These are phyloP conservation scores for Begonia loranthoides DNA, from an alignment of 306 rosid genomes.

Conservation along the genomic window DNA sequence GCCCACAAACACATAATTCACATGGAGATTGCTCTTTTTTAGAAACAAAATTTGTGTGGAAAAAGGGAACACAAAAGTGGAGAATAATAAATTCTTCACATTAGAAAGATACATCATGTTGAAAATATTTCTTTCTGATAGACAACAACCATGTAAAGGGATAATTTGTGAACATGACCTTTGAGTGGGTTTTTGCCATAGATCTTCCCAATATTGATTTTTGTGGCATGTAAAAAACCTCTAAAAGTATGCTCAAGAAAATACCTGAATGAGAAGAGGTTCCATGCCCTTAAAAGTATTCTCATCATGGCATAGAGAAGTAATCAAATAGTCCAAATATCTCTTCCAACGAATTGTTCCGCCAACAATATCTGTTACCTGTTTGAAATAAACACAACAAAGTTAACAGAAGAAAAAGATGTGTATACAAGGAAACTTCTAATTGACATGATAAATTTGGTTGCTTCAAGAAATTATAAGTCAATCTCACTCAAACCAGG, in stretches of 20 bases:
- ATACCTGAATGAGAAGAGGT: constrained; percentile 81
- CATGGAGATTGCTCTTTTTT: too few species aligned
- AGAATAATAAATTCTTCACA: too few species aligned
- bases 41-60: too few species aligned
- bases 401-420: not conserved
- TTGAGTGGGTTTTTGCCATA: too few species aligned
- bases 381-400: constrained; percentile 1
- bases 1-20: too few species aligned
- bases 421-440: constrained; percentile 1
- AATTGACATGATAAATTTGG: not conserved
- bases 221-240: too few species aligned
- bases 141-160: too few species aligned
- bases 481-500: not conserved
- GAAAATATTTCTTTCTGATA: too few species aligned
- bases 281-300: constrained; percentile 50
- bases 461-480: not conserved
- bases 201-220: too few species aligned
- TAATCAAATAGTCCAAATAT: constrained; percentile 70
- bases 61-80: too few species aligned
- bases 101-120: too few species aligned
- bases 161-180: too few species aligned
- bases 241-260: not conserved
- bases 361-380: constrained; percentile 83
- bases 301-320: constrained; percentile 48
- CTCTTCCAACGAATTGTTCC: constrained; percentile 92